phyloP scores from a whole-genome alignment of 2,329 filamentous ascomycete genomes.

The Stagonosporopsis cucurbitacearum region DNA sequence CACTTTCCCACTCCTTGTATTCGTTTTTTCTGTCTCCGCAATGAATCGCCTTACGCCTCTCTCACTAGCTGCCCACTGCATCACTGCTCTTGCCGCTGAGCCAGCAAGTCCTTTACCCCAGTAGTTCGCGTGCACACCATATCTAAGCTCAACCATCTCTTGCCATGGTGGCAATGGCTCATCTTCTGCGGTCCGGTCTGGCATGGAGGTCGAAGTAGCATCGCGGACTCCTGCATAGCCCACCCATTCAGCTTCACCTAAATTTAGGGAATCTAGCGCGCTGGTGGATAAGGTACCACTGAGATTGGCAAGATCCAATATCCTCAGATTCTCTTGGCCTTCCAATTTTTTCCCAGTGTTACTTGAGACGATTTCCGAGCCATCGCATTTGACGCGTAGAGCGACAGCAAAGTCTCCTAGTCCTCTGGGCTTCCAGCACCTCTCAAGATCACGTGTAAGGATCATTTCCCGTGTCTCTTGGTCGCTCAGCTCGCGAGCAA shows the following conservation, averaged over 20 bases:
- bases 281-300: background rate
- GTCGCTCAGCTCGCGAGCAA: constrained; percentile 9
- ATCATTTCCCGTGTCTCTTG: constrained; percentile 20
- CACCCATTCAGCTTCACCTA: constrained; percentile 15
- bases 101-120: constrained; percentile 27
- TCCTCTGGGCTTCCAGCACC: constrained; percentile 20
- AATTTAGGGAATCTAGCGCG: background rate
- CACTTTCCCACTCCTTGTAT: constrained; percentile 31
- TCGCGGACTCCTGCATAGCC: constrained; percentile 31
- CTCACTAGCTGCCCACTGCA: constrained; percentile 23
- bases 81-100: constrained; percentile 26
- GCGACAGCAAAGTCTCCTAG: constrained; percentile 26
- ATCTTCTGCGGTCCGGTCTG: constrained; percentile 7
- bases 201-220: constrained; percentile 27
- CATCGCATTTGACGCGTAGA: constrained; percentile 3
- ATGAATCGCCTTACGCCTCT: constrained; percentile 22
- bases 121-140: constrained; percentile 18
- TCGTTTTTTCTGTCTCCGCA: constrained; percentile 33
- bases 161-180: constrained; percentile 22
- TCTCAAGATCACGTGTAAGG: constrained; percentile 19
- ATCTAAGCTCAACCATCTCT: constrained; percentile 29
- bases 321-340: background rate
- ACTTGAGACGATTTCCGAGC: background rate
- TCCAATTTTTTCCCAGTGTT: background rate
- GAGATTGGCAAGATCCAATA: background rate